Base-by-base conservation (phyloP, 208 protist genomes). In the Zelonia costaricensis region DNA sequence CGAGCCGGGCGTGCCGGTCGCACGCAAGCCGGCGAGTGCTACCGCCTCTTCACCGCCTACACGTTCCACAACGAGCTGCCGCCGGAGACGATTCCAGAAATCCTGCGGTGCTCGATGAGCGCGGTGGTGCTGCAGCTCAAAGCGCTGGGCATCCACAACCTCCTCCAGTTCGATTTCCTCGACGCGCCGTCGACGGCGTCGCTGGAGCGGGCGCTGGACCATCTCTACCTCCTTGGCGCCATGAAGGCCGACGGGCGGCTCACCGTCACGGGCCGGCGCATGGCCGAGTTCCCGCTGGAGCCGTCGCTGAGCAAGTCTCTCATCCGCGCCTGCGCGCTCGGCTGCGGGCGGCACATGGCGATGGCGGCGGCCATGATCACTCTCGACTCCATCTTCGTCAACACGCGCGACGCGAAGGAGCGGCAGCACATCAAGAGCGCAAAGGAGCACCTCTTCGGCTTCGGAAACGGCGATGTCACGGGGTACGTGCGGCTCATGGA, bases 271-370 rank as follows among this genome's bases (percentile, higher is more conserved):
- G 98, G 98, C 0, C 49, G 84, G n/a, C 92, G 93, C 36, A 99
- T 99, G 98, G 78, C 97, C 4, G 98, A 99, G 73, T 99, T 99
- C 67, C 98, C 99, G 59, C 74, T 99, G 55, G 98, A 99, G 55
- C 98, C 99, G 23, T 97, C 98, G 67, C 75, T 99, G 4, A 91
- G 95, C 39, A 99, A 99, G 73, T 88, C 88, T 59, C 77, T 98
- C 36, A 74, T 98, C 53, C 76, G 73, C 8, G 82, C 80, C 15
- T 76, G 79, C 30, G 63, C 70, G 16, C 76, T 94, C 27, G 76
- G 76, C 18, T 97, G 90, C 52, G 75, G 84, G 39, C 76, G 96
- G 36, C 88, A 97, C 62, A 91, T 97, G 78, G 83, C 86, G 0
- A 96, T 93, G 67, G 86, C 90, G 3, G 94, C 86, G 27, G 76